These are phyloP conservation scores for Aspergillus oerlinghausenensis DNA, from an alignment of 2,329 filamentous ascomycete species.

Conservation along the genomic window DNA sequence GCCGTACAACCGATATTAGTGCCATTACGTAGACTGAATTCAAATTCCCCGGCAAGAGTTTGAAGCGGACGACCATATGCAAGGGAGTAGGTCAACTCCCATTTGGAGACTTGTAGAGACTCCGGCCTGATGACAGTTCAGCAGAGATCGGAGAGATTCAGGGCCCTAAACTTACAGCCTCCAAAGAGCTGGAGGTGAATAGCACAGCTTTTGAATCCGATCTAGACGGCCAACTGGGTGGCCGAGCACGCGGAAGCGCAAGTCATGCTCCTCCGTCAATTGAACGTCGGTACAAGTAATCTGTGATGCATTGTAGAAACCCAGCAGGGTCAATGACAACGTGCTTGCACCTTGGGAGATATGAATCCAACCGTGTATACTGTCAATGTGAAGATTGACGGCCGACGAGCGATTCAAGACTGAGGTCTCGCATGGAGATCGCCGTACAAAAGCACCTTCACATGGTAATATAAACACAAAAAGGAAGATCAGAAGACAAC, in stretches of 20 bases:
- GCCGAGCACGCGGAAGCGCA: not conserved
- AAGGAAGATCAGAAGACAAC: not conserved
- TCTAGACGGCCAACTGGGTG: constrained; percentile 1
- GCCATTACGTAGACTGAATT: not conserved
- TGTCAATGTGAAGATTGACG: not conserved
- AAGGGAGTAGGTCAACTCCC: constrained; percentile 2
- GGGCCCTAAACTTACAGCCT: not conserved
- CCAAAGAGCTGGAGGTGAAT: not conserved
- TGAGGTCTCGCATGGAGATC: not conserved
- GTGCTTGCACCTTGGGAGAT: not conserved
- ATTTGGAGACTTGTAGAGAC: not conserved
- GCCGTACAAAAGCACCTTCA: not conserved
- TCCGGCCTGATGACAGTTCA: not conserved
- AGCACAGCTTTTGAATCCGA: not conserved
- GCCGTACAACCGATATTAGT: not conserved
- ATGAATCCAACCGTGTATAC: not conserved
- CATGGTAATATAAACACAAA: not conserved
- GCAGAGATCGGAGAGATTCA: not conserved
- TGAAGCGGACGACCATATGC: constrained; percentile 1
- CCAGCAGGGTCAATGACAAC: not conserved
- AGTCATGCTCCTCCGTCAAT: not conserved
- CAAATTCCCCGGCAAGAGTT: constrained; percentile 1
- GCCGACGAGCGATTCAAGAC: not conserved
- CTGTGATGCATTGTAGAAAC: constrained; percentile 1
- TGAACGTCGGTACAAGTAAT: not conserved